phyloP scores from a whole-genome alignment of 2,329 filamentous ascomycete genomes.

The Elsinoe perseae region DNA sequence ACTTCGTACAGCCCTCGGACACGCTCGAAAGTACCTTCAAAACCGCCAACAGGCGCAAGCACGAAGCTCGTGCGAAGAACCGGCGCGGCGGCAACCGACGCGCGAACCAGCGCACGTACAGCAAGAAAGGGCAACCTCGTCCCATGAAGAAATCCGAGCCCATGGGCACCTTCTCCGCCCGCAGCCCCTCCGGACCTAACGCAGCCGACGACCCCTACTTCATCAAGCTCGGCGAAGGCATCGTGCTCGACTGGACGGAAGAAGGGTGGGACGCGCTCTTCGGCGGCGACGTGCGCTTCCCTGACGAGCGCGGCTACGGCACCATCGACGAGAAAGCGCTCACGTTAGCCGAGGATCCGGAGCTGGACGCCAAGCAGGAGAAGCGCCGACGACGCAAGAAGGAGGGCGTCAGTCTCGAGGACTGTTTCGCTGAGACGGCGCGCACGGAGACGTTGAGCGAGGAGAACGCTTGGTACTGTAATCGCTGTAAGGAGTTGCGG shows the following conservation, averaged over 20 bases:
- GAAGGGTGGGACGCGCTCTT: constrained; percentile 67
- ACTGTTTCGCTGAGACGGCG: constrained; percentile 90
- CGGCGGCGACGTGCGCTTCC: constrained; percentile 33
- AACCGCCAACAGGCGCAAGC: constrained; percentile 14
- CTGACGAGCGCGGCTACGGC: constrained; percentile 50
- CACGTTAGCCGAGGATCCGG: constrained; percentile 49
- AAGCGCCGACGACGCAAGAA: constrained; percentile 59
- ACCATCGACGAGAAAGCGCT: constrained; percentile 51
- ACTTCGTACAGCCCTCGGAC: background rate
- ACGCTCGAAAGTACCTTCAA: constrained; percentile 15
- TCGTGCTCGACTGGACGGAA: constrained; percentile 78
- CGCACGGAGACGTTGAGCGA: constrained; percentile 90
- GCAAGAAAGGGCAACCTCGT: constrained; percentile 20
- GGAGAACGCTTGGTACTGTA: constrained; percentile 96
- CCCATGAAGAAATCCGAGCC: background rate
- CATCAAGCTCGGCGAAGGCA: constrained; percentile 71
- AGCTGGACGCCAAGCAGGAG: constrained; percentile 56
- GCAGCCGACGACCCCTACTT: constrained; percentile 27
- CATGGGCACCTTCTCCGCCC: background rate
- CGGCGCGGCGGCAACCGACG: constrained; percentile 13
- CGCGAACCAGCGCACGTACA: constrained; percentile 22
- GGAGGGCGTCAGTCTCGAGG: constrained; percentile 73
- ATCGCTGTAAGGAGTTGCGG: constrained; percentile 86
- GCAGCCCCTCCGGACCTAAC: constrained; percentile 11
- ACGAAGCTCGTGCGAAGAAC: constrained; percentile 4